Conservation (phyloP, 306 rosid genomes). For the Hylodesmum podocarpum region DNA sequence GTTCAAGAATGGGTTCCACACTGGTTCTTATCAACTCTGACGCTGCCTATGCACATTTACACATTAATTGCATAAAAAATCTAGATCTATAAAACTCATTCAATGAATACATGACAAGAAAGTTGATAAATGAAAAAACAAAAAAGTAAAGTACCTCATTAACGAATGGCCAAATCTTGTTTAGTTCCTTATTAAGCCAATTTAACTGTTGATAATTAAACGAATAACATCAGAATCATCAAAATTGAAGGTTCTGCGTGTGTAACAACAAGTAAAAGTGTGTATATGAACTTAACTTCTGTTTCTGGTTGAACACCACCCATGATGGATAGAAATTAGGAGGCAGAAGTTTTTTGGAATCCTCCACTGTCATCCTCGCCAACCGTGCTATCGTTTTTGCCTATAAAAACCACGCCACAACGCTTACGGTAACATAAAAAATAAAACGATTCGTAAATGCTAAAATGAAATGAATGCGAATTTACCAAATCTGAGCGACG, state of each 20-base stretch:
- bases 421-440: neutral
- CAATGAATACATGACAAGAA: neutral
- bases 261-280: neutral
- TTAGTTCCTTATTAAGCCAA: constrained; percentile 71
- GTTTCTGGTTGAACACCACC: constrained; percentile 75
- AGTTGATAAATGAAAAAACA: neutral
- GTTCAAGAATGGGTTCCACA: constrained; percentile 83
- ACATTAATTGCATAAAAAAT: constrained; percentile 14
- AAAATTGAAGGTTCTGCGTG: neutral
- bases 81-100: neutral
- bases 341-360: constrained; percentile 72
- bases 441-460: neutral
- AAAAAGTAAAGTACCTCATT: constrained; percentile 55
- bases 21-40: constrained; percentile 71
- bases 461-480: neutral
- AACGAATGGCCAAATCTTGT: constrained; percentile 79
- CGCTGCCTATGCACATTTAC: constrained; percentile 61
- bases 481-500: constrained; percentile 73
- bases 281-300: constrained; percentile 63
- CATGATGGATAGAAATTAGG: constrained; percentile 70
- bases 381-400: constrained; percentile 70
- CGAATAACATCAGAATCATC: constrained; percentile 27
- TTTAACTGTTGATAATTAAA: constrained; percentile 57
- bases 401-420: constrained; percentile 35
- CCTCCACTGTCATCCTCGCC: constrained; percentile 85